Percentiles rank a stretch among this genome's conserved stretches.
Conservation (phyloP, 2,329 filamentous ascomycete genomes). For the Fusarium sp. region DNA sequence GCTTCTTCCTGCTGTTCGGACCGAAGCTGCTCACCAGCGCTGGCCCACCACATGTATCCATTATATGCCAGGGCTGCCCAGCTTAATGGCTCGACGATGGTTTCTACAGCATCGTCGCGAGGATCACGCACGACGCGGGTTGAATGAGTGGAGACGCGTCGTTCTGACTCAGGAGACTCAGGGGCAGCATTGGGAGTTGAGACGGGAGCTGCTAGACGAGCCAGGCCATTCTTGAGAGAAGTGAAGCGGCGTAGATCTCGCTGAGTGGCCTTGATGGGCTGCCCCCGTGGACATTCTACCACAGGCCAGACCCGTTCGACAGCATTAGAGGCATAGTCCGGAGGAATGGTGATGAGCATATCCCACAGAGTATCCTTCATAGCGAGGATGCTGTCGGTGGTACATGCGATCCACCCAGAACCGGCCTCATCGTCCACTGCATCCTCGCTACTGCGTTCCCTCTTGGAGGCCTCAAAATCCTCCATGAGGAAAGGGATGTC, state of each 20-base stretch:
- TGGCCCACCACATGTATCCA: constrained; percentile 92
- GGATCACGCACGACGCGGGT: constrained; percentile 49
- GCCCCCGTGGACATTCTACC: constrained; percentile 74
- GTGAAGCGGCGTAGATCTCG: constrained; percentile 87
- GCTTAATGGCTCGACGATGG: constrained; percentile 71
- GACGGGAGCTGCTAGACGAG: constrained; percentile 53
- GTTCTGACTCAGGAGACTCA: constrained; percentile 45
- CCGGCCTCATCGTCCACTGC: constrained; percentile 60
- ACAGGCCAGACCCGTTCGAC: constrained; percentile 78
- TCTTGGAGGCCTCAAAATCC: constrained; percentile 63
- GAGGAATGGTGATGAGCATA: constrained; percentile 85
- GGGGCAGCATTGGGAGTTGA: constrained; percentile 40
- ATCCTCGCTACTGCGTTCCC: constrained; percentile 50
- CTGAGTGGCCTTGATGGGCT: constrained; percentile 84
- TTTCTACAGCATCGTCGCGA: constrained; percentile 63
- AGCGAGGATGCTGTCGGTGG: constrained; percentile 91
- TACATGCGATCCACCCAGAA: constrained; percentile 91
- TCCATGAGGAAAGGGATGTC: constrained; percentile 85
- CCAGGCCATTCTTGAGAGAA: constrained; percentile 73
- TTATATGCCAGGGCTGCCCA: constrained; percentile 83
- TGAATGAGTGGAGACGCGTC: constrained; percentile 45
- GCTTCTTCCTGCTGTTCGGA: constrained; percentile 70
- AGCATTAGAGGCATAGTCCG: constrained; percentile 67
- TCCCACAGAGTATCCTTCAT: constrained; percentile 92
- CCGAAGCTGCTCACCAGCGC: constrained; percentile 78